Percentiles rank a stretch among this genome's conserved stretches.
Evolutionary conservation across 2,329 filamentous ascomycete species (phyloP).

Genomic region (Fusarium equiseti): DNA sequence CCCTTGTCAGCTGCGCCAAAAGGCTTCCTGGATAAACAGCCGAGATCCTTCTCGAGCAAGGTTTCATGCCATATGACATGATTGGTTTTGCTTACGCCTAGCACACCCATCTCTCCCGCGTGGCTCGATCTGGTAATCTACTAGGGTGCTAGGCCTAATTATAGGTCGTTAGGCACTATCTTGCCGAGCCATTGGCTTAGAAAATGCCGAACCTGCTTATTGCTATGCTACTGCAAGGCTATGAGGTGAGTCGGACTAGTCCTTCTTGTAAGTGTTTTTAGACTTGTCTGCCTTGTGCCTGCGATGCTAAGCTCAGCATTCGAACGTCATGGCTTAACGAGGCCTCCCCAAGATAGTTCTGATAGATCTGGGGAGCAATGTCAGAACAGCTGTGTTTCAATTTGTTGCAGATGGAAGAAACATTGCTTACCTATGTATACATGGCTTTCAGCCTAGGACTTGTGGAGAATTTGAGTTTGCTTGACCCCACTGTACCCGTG

Average conservation of each 20-base stretch:
- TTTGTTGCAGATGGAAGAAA: background rate
- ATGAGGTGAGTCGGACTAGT: constrained; percentile 11
- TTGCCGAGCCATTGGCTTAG: constrained; percentile 15
- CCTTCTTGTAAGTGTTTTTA: constrained; percentile 15
- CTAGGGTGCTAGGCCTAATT: constrained; percentile 35
- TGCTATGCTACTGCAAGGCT: constrained; percentile 43
- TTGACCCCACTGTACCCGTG: constrained; percentile 22
- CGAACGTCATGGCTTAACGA: constrained; percentile 24
- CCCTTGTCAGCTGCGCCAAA: constrained; percentile 32
- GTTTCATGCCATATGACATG: constrained; percentile 10
- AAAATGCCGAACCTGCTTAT: constrained; percentile 26
- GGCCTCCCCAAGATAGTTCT: constrained; percentile 34
- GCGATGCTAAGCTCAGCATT: constrained; percentile 10
- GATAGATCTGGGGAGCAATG: background rate
- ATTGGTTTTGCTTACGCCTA: constrained; percentile 27
- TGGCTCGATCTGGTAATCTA: constrained; percentile 31
- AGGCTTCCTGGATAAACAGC: constrained; percentile 20
- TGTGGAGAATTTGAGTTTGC: constrained; percentile 20
- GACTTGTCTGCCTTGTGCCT: constrained; percentile 41
- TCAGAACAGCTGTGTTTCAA: background rate
- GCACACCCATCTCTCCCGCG: constrained; percentile 20
- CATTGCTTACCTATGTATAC: background rate
- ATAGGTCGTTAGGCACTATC: constrained; percentile 32
- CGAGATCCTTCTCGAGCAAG: constrained; percentile 15
- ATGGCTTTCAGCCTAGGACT: constrained; percentile 1